Evolutionary conservation across 192 early-diverging fungal species (phyloP), one percentile per base, ranked within the genome.

Genomic region (Coemansia sp.): DNA sequence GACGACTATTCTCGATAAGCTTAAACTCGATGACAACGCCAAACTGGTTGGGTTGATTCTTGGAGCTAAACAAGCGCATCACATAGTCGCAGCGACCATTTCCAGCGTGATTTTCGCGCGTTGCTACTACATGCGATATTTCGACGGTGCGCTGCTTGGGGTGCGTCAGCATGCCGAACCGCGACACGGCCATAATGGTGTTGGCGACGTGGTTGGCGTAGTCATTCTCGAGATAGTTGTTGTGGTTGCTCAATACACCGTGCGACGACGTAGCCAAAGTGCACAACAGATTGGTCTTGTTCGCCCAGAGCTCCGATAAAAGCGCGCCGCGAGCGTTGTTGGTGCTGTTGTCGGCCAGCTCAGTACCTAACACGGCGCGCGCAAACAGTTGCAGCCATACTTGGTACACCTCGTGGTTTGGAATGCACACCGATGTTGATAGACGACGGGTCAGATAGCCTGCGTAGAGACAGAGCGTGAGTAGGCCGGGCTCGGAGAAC

Each of bases 131-230:
- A 67, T 67, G 22, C 12, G 65, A 53, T 3, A 55, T 11, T 2
- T 31, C 36, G 13, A 40, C 49, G 9, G n/a, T 55, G 15, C 22
- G 13, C 65, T 67, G 65, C 12, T 41, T 22, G 1, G 65, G 50
- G 22, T 53, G 65, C 20, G 65, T 55, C n/a, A 67, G 58, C 70
- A 75, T 65, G 47, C 79, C 73, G 38, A 72, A 66, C 2, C 70
- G 73, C 7, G 66, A 67, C n/a, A 75, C 73, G 16, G 70, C 73
- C 66, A 75, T 60, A 39, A 75, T 41, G 0, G 79, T 69, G 43
- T 72, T 72, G 62, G 79, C 79, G 22, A 80, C 66, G n/a, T 75
- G 73, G 71, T 80, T 80, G 53, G 79, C 70, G 27, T 80, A 80
- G 57, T 80, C 79, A 12, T 63, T 67, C 46, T 80, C 73, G 1